Evolutionary conservation across 805 yeast genomes (phyloP).

Genomic region (Nematodospora valgi): DNA sequence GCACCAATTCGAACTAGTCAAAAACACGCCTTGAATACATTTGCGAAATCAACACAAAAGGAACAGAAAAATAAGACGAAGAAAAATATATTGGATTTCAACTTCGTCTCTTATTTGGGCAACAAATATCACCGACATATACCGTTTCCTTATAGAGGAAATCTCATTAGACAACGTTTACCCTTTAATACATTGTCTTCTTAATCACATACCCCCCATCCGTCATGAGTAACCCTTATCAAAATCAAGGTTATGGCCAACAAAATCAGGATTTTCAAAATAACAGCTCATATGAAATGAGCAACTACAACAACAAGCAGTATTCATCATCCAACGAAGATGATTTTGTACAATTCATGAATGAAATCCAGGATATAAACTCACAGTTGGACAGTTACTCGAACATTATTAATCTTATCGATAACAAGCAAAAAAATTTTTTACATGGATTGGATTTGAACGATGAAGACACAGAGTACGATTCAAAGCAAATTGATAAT

Average conservation of each 20-base stretch:
- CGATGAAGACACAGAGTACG: slow-evolving; percentile 47
- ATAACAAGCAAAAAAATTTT: slow-evolving; percentile 39
- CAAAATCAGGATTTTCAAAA: slow-evolving; percentile 5
- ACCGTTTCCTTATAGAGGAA: too few relatives aligned
- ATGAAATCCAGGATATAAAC: slow-evolving; percentile 43
- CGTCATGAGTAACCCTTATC: slow-evolving; percentile 9
- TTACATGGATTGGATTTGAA: slow-evolving; percentile 40
- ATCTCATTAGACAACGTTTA: too few relatives aligned
- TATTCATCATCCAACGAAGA: slow-evolving; percentile 26
- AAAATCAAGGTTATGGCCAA: slow-evolving; percentile 2
- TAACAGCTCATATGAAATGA: slow-evolving; percentile 18
- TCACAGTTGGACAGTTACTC: slow-evolving; percentile 39
- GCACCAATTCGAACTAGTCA: too few relatives aligned
- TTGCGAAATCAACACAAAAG: too few relatives aligned
- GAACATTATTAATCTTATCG: slow-evolving; percentile 34
- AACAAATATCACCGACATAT: too few relatives aligned
- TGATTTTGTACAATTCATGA: slow-evolving; percentile 44
- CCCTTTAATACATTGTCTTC: too few relatives aligned
- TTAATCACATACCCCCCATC: too few relatives aligned
- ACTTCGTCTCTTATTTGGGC: too few relatives aligned
- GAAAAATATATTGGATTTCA: too few relatives aligned
- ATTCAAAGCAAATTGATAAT: slow-evolving; percentile 73
- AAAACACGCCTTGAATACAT: too few relatives aligned
- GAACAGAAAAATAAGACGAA: too few relatives aligned
- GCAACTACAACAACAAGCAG: slow-evolving; percentile 21